Percentiles rank a stretch among this genome's conserved stretches.
Conservation (phyloP, 2,329 filamentous ascomycete genomes). For the Stemphylium vesicarium region DNA sequence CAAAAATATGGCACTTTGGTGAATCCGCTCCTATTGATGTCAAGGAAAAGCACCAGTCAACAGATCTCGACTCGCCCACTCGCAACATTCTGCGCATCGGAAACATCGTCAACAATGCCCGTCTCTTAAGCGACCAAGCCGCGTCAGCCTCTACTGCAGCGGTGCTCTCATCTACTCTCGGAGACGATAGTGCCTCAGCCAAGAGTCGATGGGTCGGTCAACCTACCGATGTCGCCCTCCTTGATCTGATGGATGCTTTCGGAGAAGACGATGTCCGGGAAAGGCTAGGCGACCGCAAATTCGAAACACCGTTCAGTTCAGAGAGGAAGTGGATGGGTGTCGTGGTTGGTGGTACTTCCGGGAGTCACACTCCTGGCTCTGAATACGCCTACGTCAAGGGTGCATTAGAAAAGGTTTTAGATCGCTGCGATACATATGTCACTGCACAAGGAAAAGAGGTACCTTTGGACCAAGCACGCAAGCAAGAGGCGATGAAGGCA, state of each 20-base stretch:
- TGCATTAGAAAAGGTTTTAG: constrained; percentile 84
- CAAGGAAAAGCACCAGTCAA: constrained; percentile 58
- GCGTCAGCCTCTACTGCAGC: constrained; percentile 75
- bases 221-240: constrained; percentile 95
- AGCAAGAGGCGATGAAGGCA: constrained; percentile 76
- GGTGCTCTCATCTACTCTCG: constrained; percentile 83
- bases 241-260: constrained; percentile 89
- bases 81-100: constrained; percentile 86
- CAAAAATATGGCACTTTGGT: constrained; percentile 95
- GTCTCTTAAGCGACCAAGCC: constrained; percentile 75
- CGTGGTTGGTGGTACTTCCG: constrained; percentile 65
- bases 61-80: constrained; percentile 73
- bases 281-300: constrained; percentile 78
- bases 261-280: constrained; percentile 91
- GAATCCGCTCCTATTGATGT: constrained; percentile 64
- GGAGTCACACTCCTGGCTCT: constrained; percentile 63
- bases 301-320: constrained; percentile 94
- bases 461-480: constrained; percentile 77
- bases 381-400: constrained; percentile 96
- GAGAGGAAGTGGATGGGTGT: constrained; percentile 99
- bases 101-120: constrained; percentile 95
- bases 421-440: constrained; percentile 88
- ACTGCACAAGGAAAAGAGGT: constrained; percentile 86
- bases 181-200: constrained; percentile 64
- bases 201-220: constrained; percentile 96